Percentiles rank a stretch among this genome's conserved stretches.
Evolutionary conservation across 148 eudicot species (phyloP).

Genomic region (Rhododendron kiyosumense): DNA sequence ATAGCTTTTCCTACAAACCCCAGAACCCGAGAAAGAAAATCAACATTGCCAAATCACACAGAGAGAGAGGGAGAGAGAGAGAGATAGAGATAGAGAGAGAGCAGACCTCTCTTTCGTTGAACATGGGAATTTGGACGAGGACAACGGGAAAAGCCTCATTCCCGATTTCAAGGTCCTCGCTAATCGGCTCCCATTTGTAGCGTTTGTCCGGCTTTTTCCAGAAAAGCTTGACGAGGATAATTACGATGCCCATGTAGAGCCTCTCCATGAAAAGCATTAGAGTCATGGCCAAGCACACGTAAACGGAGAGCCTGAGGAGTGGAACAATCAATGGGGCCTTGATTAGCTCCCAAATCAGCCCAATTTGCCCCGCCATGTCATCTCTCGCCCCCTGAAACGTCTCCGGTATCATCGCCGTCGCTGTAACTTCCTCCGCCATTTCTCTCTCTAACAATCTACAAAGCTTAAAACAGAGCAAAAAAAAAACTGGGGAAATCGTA

Average conservation of each 20-base stretch:
- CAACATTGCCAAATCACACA: not conserved
- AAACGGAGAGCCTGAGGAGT: conserved; percentile 37
- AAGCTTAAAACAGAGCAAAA: not conserved
- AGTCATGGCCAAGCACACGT: conserved; percentile 53
- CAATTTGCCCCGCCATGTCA: conserved; percentile 45
- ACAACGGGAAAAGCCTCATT: conserved; percentile 48
- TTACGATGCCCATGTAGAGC: conserved; percentile 82
- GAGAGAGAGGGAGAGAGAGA: not conserved
- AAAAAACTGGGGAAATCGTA: not conserved
- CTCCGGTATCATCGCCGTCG: conserved; percentile 33
- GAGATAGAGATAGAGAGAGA: not conserved
- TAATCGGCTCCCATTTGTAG: conserved; percentile 54
- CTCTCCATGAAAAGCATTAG: conserved; percentile 78
- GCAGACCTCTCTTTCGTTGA: conserved; percentile 59
- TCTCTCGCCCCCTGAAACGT: conserved; percentile 43
- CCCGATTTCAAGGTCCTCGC: conserved; percentile 53
- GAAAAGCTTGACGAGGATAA: conserved; percentile 63
- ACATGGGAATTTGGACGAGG: conserved; percentile 73
- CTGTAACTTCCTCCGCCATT: conserved; percentile 13
- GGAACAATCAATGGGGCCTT: conserved; percentile 75
- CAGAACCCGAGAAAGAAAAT: not conserved
- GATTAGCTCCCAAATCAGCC: conserved; percentile 55
- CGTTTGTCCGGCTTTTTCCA: conserved; percentile 72
- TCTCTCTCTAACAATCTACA: not conserved
- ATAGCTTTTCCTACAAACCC: not conserved